Conservation (phyloP, 129 eudicot species). For the Sambucus nigra region DNA sequence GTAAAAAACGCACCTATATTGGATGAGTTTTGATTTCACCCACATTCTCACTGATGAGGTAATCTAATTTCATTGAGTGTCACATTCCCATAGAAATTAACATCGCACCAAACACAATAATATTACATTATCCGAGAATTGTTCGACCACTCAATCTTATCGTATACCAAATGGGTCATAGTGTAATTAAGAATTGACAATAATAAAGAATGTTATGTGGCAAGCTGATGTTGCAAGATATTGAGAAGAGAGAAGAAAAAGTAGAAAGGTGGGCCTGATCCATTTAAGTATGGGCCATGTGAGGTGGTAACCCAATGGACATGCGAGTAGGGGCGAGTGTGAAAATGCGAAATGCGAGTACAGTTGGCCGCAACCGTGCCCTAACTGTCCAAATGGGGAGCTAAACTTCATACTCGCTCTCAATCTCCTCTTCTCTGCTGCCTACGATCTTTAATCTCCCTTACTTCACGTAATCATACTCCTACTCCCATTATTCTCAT, state of each 20-base stretch:
- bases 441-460: constrained; percentile 3
- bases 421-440: not conserved
- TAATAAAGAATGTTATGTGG: too few species aligned
- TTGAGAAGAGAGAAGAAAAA: not conserved
- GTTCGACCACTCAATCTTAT: too few species aligned
- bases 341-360: not conserved
- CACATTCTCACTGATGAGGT: too few species aligned
- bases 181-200: too few species aligned
- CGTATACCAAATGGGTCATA: too few species aligned
- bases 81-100: too few species aligned
- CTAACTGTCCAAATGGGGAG: not conserved
- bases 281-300: not conserved
- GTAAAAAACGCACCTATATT: too few species aligned
- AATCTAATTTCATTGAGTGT: too few species aligned
- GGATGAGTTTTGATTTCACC: too few species aligned
- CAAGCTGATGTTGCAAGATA: too few species aligned
- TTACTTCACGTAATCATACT: not conserved
- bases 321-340: constrained; percentile 9
- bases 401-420: constrained; percentile 2
- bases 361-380: not conserved
- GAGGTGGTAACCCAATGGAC: not conserved
- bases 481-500: not conserved
- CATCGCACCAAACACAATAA: too few species aligned
- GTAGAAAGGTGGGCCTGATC: not conserved
- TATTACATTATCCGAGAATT: too few species aligned